A percentile compares a stretch with the other conserved stretches of the same genome.
Conservation (phyloP, 2,329 filamentous ascomycete species). For the Lanzia echinophila region DNA sequence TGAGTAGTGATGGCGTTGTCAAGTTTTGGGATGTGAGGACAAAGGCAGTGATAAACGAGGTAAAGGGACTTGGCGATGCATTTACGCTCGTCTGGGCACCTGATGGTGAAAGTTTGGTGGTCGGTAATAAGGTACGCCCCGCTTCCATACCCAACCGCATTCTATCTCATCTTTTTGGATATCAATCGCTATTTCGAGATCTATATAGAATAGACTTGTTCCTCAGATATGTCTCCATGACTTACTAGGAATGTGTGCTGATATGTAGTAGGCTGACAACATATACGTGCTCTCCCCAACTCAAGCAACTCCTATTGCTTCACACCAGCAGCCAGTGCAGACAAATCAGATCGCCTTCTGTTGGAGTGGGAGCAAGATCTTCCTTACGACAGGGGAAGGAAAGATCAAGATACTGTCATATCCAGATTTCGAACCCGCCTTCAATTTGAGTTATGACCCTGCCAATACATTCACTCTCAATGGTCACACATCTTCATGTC, state of each 20-base stretch:
- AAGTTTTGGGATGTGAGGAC: conserved; percentile 76
- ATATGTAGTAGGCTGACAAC: conserved; percentile 46
- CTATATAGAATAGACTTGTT: not conserved
- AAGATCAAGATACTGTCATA: conserved; percentile 63
- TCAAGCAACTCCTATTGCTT: conserved; percentile 47
- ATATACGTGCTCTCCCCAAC: conserved; percentile 57
- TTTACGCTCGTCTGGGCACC: conserved; percentile 70
- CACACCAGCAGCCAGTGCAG: conserved; percentile 54
- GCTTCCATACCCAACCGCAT: no score
- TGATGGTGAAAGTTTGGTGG: conserved; percentile 61
- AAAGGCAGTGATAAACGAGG: conserved; percentile 63
- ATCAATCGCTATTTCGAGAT: no score
- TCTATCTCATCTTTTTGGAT: no score
- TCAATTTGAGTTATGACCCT: conserved; percentile 40
- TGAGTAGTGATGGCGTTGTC: conserved; percentile 66
- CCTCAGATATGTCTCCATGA: not conserved
- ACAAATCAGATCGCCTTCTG: conserved; percentile 71
- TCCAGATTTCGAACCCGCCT: conserved; percentile 52
- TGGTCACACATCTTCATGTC: conserved; percentile 67
- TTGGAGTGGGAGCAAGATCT: conserved; percentile 64
- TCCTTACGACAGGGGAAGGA: conserved; percentile 66
- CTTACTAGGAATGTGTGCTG: not conserved
- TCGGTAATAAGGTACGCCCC: conserved; percentile 64
- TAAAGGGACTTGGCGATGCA: conserved; percentile 58
- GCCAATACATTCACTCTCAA: conserved; percentile 53